Evolutionary conservation across 495 filamentous ascomycete genomes (phyloP), one percentile per base, ranked within the genome.

Genomic region (Talaromyces trachyspermus): DNA sequence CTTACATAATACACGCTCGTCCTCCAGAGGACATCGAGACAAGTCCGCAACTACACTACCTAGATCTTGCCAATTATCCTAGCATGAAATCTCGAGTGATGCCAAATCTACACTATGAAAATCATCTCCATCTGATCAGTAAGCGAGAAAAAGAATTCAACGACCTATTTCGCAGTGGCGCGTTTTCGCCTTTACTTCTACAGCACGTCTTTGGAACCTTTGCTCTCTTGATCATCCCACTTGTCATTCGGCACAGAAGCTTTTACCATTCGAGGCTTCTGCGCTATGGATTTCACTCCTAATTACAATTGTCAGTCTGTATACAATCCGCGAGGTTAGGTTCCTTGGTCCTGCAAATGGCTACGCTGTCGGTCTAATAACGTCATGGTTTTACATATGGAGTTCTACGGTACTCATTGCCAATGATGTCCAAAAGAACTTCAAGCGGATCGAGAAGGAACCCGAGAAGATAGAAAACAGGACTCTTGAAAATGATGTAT

Each of bases 351-450:
- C 81, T 39, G 84, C 73, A 2, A 62, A 76, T 36, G 78, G 79
- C 0, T 89, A 88, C 54, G 78, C 76, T n/a, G 65, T 78, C 15
- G 89, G 89, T 0, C 50, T 91, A 42, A 56, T 84, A 18, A 69
- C 69, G 0, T 69, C 72, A 10, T 94, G 85, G 83, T 71, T 72
- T 30, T 71, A 79, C 17, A 59, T 92, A 9, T 89, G 83, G 84
- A 67, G 61, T 44, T 63, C 71, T 11, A 72, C 72, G 0, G 57
- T 88, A 53, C 58, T 92, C 23, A 54, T 89, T 2, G 81, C 80
- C 52, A 78, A 76, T 48, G 73, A 81, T 53, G 71, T 77, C 3
- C 83, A 91, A 59, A 68, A 59, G 46, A 80, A 84, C 18, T 84
- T 83, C 23, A 77, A 70, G 55, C 74, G 88, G 46, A 79, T 95